Evolutionary conservation across 192 early-diverging fungal species (phyloP).

Genomic region (Backusella luteola): DNA sequence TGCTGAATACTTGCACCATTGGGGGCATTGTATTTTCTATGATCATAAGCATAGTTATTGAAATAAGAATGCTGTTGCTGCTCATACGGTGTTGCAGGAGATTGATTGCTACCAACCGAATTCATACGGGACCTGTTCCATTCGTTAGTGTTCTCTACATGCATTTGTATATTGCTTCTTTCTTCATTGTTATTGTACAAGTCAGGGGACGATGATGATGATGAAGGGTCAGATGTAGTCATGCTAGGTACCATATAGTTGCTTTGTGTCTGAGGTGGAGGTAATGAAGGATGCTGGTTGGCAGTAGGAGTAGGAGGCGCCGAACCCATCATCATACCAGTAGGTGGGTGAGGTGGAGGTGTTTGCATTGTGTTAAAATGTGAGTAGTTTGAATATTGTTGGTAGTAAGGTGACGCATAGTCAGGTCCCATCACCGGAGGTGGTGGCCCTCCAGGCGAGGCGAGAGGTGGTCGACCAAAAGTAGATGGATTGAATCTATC

Average conservation of each 20-base stretch:
- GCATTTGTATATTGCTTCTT: slow-evolving; percentile 4
- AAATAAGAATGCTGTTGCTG: neutral
- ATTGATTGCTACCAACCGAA: neutral
- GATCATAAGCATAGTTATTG: neutral
- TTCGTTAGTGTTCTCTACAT: slow-evolving; percentile 8
- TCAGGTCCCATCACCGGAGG: slow-evolving; percentile 15
- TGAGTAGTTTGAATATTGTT: slow-evolving; percentile 10
- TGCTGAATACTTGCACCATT: slow-evolving; percentile 2
- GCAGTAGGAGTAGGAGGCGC: slow-evolving; percentile 25
- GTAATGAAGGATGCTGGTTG: neutral
- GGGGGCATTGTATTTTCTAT: neutral
- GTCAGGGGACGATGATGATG: slow-evolving; percentile 38
- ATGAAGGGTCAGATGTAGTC: slow-evolving; percentile 26
- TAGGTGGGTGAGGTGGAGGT: neutral
- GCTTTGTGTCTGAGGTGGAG: slow-evolving; percentile 19
- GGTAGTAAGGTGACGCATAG: slow-evolving; percentile 21
- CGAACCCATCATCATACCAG: slow-evolving; percentile 26
- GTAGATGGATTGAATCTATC: slow-evolving; percentile 20
- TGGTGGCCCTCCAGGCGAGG: neutral
- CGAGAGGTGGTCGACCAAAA: slow-evolving; percentile 1
- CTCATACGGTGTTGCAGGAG: slow-evolving; percentile 20
- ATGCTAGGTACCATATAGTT: slow-evolving; percentile 43
- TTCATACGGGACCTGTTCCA: slow-evolving; percentile 17
- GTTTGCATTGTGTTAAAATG: neutral
- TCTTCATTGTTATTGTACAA: slow-evolving; percentile 31